Evolutionary conservation across 768 basidiomycete genomes (phyloP), one percentile per base, ranked within the genome.

Genomic region (Tylopilus intermedius): DNA sequence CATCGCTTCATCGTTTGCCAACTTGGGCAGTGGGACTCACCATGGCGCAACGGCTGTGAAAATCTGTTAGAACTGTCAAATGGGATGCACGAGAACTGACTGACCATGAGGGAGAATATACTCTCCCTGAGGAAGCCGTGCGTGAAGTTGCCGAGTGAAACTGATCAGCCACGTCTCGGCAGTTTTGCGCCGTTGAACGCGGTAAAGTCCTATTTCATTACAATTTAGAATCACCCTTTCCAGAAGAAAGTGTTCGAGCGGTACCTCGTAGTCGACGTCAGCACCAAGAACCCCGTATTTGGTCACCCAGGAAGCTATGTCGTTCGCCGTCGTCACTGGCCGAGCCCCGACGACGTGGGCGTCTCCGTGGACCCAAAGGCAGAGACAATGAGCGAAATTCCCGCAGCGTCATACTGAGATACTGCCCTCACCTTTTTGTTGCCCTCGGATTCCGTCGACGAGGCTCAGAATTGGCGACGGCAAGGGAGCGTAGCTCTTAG

Each of bases 381-480:
- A 40, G 80, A 79, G 5, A 83, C 82, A 51, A 83, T 72, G 26
- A 84, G 61, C 41, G 76, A 76, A 62, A 83, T 80, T 6, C 82
- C 81, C 13, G 79, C 79, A 0, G 74, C 73, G 15, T 65, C 65
- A 51, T 83, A 84, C 51, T 77, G 18, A 18, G 18, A 18, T 18
- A n/a, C n/a, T n/a, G n/a, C n/a, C n/a, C n/a, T n/a, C n/a, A n/a
- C n/a, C n/a, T n/a, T n/a, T n/a, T n/a, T n/a, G n/a, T n/a, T n/a
- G n/a, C n/a, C n/a, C n/a, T n/a, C n/a, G n/a, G n/a, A n/a, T n/a
- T n/a, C n/a, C n/a, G n/a, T n/a, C n/a, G n/a, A n/a, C n/a, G n/a
- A n/a, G n/a, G n/a, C n/a, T n/a, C n/a, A n/a, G n/a, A n/a, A n/a
- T n/a, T n/a, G n/a, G n/a, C n/a, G n/a, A n/a, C n/a, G n/a, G n/a